Evolutionary conservation across 1,284 basidiomycete genomes (phyloP).

Genomic region (Butyriboletus regius): DNA sequence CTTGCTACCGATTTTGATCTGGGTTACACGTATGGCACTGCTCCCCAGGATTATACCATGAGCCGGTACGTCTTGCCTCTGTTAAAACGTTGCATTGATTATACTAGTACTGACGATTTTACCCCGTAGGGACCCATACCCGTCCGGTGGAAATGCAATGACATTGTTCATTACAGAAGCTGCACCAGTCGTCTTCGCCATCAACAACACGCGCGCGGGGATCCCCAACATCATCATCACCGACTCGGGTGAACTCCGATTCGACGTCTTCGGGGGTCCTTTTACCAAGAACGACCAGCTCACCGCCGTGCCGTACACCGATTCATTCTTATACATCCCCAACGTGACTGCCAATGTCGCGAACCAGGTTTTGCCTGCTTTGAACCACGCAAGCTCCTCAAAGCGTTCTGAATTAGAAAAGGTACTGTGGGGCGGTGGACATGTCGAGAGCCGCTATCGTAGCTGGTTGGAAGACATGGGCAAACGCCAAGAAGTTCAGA

Average conservation of each 20-base stretch:
- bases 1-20: slow-evolving; percentile 53
- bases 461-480: slow-evolving; percentile 55
- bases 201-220: slow-evolving; percentile 54
- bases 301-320: slow-evolving; percentile 60
- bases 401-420: slow-evolving; percentile 33
- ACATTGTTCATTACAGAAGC: slow-evolving; percentile 57
- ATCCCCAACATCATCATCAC: slow-evolving; percentile 62
- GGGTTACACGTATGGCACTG: slow-evolving; percentile 52
- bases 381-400: slow-evolving; percentile 45
- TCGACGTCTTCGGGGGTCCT: slow-evolving; percentile 60
- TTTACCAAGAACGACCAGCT: slow-evolving; percentile 78
- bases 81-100: neutral
- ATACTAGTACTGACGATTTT: neutral
- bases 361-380: slow-evolving; percentile 44
- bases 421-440: slow-evolving; percentile 43
- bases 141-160: slow-evolving; percentile 57
- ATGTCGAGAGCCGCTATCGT: slow-evolving; percentile 47
- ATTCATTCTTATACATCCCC: slow-evolving; percentile 55
- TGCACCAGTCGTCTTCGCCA: slow-evolving; percentile 46
- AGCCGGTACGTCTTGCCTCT: slow-evolving; percentile 38
- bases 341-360: slow-evolving; percentile 46
- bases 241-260: slow-evolving; percentile 70
- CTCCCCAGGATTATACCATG: slow-evolving; percentile 68
- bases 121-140: slow-evolving; percentile 49
- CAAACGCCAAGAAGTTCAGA: slow-evolving; percentile 21